Base-by-base conservation (phyloP, 2,329 filamentous ascomycete species). In the Calycina herbarum region DNA sequence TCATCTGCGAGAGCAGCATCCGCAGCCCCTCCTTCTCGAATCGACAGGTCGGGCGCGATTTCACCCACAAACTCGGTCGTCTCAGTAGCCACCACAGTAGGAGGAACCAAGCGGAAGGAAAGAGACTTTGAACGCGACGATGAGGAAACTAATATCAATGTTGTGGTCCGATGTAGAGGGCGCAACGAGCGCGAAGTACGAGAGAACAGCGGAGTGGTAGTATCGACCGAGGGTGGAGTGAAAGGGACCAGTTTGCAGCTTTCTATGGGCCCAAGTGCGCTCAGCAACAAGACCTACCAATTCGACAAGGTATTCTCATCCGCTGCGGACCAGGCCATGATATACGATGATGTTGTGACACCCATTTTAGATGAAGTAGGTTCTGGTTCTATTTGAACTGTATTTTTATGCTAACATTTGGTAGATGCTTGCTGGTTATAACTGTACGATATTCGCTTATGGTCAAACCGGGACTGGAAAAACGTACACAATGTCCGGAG, bases 401-500 rank as follows among this genome's bases (percentile, higher is more conserved):
- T 24, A 17, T 27, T 27, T 61, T 29, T 38, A 24, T 51, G 20
- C 68, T 70, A 10, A 72, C 64, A 31, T 54, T 20, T 57, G 29
- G 2, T 71, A 96, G 93, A 97, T 98, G 84, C 85, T 99, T 54
- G 86, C 89, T 29, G 95, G 95, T 62, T 98, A 92, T 80, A 99
- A 99, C 78, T 99, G 95, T 80, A 99, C 95, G 5, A 97, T 99
- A 67, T 99, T 99, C 74, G 95, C 95, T 40, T 99, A 99, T 77
- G 95, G 95, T 31, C 95, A 99, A 78, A 99, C 95, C 0, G 95
- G 95, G 57, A 99, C 95, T 0, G 95, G 95, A 73, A 99, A 99
- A 78, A 99, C 95, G 15, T 99, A 99, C 78, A 99, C 95, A 29
- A 99, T 99, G 95, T 97, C 94, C 0, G 95, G 95, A 64, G 94